Conservation (phyloP, 768 basidiomycete species). For the Mycena belliarum region DNA sequence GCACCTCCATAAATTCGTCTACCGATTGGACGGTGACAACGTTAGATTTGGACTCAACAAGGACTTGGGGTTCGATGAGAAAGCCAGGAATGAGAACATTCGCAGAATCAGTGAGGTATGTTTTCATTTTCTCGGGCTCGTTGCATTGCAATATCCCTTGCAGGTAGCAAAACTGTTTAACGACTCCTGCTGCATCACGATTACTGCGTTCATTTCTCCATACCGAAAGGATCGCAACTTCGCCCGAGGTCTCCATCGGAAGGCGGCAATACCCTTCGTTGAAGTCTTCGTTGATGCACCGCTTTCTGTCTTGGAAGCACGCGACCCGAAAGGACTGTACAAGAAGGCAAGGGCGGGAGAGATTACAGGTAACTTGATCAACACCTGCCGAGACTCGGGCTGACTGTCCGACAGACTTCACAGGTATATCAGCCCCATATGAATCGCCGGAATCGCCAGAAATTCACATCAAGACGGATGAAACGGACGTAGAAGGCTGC, state of each 20-base stretch:
- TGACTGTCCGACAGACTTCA: conserved; percentile 70
- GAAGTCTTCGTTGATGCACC: conserved; percentile 97
- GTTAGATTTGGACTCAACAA: conserved; percentile 95
- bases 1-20: conserved; percentile 81
- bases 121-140: conserved; percentile 3
- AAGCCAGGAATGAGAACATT: conserved; percentile 93
- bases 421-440: conserved; percentile 96
- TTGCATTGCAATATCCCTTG: neutral
- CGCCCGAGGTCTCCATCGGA: conserved; percentile 81
- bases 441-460: conserved; percentile 86
- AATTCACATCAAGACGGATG: conserved; percentile 88
- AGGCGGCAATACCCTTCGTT: conserved; percentile 75
- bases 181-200: conserved; percentile 78
- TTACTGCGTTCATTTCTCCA: conserved; percentile 99
- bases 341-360: conserved; percentile 94
- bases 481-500: conserved; percentile 74
- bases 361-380: conserved; percentile 74
- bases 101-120: conserved; percentile 92
- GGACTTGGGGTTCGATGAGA: conserved; percentile 92
- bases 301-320: conserved; percentile 79
- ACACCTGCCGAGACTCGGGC: neutral
- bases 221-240: conserved; percentile 83
- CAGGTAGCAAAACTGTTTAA: conserved; percentile 95
- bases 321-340: conserved; percentile 98
- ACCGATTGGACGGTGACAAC: conserved; percentile 96